Conservation (phyloP, 495 filamentous ascomycete genomes). For the Penicillium paradoxum region DNA sequence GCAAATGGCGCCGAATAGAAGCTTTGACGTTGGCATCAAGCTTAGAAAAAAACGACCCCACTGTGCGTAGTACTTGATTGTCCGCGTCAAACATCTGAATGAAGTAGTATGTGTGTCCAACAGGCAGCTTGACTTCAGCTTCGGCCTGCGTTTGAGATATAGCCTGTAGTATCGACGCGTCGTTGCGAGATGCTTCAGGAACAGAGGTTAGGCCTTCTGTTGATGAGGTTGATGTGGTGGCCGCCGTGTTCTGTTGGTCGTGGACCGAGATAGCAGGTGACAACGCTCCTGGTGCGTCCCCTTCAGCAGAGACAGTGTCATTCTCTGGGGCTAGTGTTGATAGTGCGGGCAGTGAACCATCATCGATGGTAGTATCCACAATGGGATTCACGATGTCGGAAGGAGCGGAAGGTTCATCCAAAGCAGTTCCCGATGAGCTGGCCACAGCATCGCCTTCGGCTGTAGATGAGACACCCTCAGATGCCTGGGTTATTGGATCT, state of each 20-base stretch:
- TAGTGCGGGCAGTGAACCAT: background rate
- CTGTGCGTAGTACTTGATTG: constrained; percentile 42
- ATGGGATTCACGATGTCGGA: background rate
- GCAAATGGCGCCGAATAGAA: constrained; percentile 36
- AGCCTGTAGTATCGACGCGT: background rate
- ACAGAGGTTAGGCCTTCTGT: background rate
- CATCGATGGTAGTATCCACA: background rate
- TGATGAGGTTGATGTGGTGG: constrained; percentile 3
- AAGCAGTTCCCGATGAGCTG: constrained; percentile 27
- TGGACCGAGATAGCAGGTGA: constrained; percentile 23
- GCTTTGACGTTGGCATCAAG: constrained; percentile 42
- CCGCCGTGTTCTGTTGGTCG: constrained; percentile 17
- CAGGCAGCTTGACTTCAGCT: constrained; percentile 21
- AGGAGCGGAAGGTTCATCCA: background rate
- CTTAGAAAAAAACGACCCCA: constrained; percentile 49
- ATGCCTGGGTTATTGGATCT: constrained; percentile 19
- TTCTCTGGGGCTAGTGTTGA: constrained; percentile 12
- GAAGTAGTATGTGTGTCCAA: constrained; percentile 45
- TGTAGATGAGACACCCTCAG: constrained; percentile 12
- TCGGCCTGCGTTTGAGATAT: background rate
- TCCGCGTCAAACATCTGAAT: constrained; percentile 50
- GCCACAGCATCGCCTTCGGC: constrained; percentile 28
- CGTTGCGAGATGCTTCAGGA: background rate
- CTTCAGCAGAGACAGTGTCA: constrained; percentile 7
- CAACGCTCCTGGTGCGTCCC: constrained; percentile 19